These are phyloP conservation scores for Selaginella tamariscina DNA, from an alignment of 75 land plant species.

Conservation along the genomic window DNA sequence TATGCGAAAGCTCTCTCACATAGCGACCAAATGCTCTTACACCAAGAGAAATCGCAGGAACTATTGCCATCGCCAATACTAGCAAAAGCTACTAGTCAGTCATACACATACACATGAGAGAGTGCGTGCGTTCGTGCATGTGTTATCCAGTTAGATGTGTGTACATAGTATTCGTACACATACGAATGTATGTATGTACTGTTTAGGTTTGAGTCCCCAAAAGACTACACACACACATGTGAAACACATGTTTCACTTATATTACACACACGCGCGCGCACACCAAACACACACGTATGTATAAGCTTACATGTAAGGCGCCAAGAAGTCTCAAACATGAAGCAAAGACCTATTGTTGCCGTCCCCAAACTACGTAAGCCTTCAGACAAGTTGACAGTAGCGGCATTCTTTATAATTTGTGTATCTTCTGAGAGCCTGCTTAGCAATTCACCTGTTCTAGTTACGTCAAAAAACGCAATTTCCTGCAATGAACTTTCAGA, in stretches of 20 bases:
- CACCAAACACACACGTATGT: not conserved
- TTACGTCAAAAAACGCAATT: constrained; percentile 93
- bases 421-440: constrained; percentile 95
- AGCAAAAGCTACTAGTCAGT: constrained; percentile 5
- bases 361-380: constrained; percentile 73
- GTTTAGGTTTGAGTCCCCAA: too few relatives aligned
- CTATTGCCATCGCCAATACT: constrained; percentile 78
- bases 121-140: too few relatives aligned
- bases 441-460: constrained; percentile 92
- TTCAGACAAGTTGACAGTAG: constrained; percentile 92
- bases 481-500: constrained; percentile 34
- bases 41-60: constrained; percentile 75
- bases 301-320: constrained; percentile 80
- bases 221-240: too few relatives aligned
- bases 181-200: too few relatives aligned
- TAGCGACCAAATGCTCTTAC: constrained; percentile 80
- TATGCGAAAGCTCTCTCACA: constrained; percentile 85
- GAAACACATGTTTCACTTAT: too few relatives aligned
- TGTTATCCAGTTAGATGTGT: too few relatives aligned
- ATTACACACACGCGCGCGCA: not conserved
- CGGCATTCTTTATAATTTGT: constrained; percentile 97
- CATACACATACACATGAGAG: not conserved
- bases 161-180: too few relatives aligned
- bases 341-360: constrained; percentile 63
- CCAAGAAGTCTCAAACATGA: constrained; percentile 93